Conservation (phyloP, 768 basidiomycete genomes). For the Phanerodontia chrysosporium region DNA sequence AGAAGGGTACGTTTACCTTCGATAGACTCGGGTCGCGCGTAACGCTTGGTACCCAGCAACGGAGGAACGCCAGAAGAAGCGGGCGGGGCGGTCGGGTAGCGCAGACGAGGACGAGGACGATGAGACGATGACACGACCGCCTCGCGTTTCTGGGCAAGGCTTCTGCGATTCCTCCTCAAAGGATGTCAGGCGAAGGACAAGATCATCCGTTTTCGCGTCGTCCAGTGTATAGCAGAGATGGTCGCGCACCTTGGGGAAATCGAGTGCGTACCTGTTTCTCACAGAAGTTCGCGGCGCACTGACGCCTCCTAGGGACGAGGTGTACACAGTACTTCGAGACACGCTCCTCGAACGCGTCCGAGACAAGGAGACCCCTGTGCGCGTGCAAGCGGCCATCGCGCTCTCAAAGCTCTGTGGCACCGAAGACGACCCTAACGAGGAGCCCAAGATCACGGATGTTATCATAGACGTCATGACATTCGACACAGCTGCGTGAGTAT, state of each 20-base stretch:
- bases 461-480: constrained; percentile 62
- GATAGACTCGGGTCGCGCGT: neutral
- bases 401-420: constrained; percentile 72
- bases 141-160: constrained; percentile 43
- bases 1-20: constrained; percentile 54
- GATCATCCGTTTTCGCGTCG: constrained; percentile 72
- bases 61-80: neutral
- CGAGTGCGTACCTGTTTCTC: constrained; percentile 56
- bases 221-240: constrained; percentile 76
- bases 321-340: constrained; percentile 58
- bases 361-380: constrained; percentile 76
- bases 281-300: too few species aligned
- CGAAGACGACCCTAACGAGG: constrained; percentile 70
- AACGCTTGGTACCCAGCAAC: neutral
- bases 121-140: constrained; percentile 47
- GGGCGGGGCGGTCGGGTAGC: constrained; percentile 32
- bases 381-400: constrained; percentile 76
- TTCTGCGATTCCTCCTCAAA: constrained; percentile 56
- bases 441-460: constrained; percentile 51
- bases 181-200: constrained; percentile 89
- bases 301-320: constrained; percentile 81
- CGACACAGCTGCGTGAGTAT: constrained; percentile 66
- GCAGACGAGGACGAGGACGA: constrained; percentile 29
- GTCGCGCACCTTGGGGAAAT: constrained; percentile 78
- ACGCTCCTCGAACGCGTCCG: constrained; percentile 66